phyloP scores from a whole-genome alignment of 2,329 filamentous ascomycete species.

The Colletotrichum siamense region DNA sequence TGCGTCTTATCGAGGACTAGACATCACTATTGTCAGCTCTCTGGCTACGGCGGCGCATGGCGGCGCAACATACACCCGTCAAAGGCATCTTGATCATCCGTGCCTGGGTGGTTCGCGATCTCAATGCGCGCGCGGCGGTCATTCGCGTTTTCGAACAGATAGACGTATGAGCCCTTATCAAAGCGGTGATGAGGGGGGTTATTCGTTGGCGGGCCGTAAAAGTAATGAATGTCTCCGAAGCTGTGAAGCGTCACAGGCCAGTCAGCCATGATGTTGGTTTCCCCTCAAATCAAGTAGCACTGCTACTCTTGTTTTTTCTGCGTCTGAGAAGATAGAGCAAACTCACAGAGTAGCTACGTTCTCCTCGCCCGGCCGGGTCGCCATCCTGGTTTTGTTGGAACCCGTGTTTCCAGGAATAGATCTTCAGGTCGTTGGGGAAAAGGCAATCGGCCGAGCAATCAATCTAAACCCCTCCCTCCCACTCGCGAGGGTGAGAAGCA shows the following conservation, averaged over 20 bases:
- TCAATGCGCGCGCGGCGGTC: constrained; percentile 74
- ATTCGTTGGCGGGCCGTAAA: constrained; percentile 70
- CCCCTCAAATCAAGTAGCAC: neutral
- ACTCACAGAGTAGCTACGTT: constrained; percentile 57
- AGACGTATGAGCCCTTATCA: constrained; percentile 80
- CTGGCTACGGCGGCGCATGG: neutral
- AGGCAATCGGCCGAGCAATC: neutral
- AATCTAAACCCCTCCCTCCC: neutral
- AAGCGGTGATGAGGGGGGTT: constrained; percentile 81
- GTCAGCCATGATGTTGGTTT: constrained; percentile 26
- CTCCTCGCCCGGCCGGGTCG: constrained; percentile 53
- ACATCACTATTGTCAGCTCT: constrained; percentile 23
- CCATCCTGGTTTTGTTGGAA: constrained; percentile 39
- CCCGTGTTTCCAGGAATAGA: constrained; percentile 1
- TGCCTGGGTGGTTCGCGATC: constrained; percentile 77
- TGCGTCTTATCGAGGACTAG: constrained; percentile 70
- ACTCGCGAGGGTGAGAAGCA: neutral
- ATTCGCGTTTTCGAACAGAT: constrained; percentile 76
- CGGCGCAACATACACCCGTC: constrained; percentile 63
- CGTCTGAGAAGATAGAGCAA: neutral
- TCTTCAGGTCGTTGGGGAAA: neutral
- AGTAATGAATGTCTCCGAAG: constrained; percentile 82
- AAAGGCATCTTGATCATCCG: constrained; percentile 80
- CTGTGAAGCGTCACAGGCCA: constrained; percentile 44
- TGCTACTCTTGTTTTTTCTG: neutral